phyloP scores from a whole-genome alignment of 2,329 filamentous ascomycete species.

The Ceratocystis colombiana region DNA sequence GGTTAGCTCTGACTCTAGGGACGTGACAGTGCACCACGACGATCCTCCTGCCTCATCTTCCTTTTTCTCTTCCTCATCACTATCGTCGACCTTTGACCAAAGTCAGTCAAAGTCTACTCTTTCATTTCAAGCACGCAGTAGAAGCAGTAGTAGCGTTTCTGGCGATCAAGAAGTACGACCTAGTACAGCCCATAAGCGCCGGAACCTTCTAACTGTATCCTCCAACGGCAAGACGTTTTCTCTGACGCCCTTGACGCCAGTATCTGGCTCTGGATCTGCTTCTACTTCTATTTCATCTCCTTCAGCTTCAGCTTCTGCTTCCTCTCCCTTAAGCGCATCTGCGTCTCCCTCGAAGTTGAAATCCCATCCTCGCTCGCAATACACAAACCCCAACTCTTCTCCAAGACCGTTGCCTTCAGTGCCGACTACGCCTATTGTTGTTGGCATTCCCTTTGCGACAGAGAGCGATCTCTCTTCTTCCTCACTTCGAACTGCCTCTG shows the following conservation, averaged over 20 bases:
- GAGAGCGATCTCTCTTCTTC: constrained; percentile 10
- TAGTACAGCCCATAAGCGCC: constrained; percentile 28
- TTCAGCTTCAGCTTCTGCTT: constrained; percentile 24
- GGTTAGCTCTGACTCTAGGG: constrained; percentile 18
- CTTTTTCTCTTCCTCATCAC: constrained; percentile 17
- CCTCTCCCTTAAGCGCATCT: constrained; percentile 26
- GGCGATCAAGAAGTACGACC: constrained; percentile 18
- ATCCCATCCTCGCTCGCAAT: constrained; percentile 15
- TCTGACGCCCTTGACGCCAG: constrained; percentile 34
- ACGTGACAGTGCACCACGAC: constrained; percentile 1
- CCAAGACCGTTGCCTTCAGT: constrained; percentile 21
- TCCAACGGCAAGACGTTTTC: constrained; percentile 49
- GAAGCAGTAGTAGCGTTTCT: constrained; percentile 6
- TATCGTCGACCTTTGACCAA: constrained; percentile 7
- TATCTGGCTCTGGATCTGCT: constrained; percentile 27
- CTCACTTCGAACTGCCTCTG: constrained; percentile 23
- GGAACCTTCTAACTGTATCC: constrained; percentile 42
- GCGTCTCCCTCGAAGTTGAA: constrained; percentile 18
- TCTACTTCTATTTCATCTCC: constrained; percentile 22
- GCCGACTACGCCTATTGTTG: constrained; percentile 19
- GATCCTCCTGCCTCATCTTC: constrained; percentile 24
- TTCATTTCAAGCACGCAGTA: background rate
- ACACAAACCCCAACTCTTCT: constrained; percentile 20
- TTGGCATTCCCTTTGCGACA: constrained; percentile 17
- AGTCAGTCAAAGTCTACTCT: constrained; percentile 19